Percentiles rank a stretch among this genome's conserved stretches.
phyloP scores from a whole-genome alignment of 306 rosid species.

The Ziziphus jujuba region DNA sequence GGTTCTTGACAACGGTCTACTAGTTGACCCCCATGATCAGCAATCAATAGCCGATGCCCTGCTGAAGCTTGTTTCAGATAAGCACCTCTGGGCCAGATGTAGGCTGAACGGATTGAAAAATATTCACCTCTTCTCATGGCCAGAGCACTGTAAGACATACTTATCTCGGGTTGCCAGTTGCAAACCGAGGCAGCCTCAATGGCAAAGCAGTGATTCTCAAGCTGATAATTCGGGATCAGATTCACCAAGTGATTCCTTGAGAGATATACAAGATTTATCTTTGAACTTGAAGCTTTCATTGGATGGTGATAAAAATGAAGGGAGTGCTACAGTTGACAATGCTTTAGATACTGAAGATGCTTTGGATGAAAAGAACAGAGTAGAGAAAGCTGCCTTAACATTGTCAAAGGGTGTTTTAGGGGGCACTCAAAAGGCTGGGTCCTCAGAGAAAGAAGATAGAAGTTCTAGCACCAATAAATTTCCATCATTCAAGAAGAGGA shows the following conservation, averaged over 20 bases:
- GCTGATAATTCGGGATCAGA: conserved; percentile 33
- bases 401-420: conserved; percentile 32
- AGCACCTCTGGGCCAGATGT: conserved; percentile 63
- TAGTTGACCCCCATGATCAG: conserved; percentile 59
- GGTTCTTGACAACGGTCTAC: conserved; percentile 54
- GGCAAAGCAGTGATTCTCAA: conserved; percentile 41
- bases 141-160: conserved; percentile 56
- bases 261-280: conserved; percentile 56
- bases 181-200: conserved; percentile 60
- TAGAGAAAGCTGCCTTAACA: conserved; percentile 30
- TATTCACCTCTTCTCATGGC: conserved; percentile 61
- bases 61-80: conserved; percentile 62
- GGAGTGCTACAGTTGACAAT: conserved; percentile 22
- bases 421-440: conserved; percentile 25
- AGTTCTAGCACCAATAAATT: conserved; percentile 22
- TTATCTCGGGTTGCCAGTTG: conserved; percentile 47
- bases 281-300: conserved; percentile 49
- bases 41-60: conserved; percentile 60
- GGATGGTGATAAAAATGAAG: conserved; percentile 47
- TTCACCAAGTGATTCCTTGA: conserved; percentile 55
- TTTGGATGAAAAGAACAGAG: conserved; percentile 27
- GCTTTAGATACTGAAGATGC: conserved; percentile 40
- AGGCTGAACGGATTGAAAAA: conserved; percentile 62
- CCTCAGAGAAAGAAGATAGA: conserved; percentile 30
- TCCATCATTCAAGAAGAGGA: conserved; percentile 43